phyloP scores from a whole-genome alignment of 129 eudicot genomes.

The Tagetes patula region DNA sequence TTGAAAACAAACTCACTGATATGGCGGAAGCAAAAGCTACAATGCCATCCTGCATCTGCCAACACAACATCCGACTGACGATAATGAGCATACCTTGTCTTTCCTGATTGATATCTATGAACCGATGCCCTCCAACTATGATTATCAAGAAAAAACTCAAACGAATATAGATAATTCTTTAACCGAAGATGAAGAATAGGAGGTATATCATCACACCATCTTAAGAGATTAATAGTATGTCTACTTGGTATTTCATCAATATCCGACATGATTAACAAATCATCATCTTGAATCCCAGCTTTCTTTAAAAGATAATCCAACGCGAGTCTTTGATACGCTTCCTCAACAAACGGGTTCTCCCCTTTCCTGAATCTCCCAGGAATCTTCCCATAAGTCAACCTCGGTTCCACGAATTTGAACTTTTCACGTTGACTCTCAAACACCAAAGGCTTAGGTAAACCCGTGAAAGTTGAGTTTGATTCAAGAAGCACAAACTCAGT shows the following conservation, averaged over 20 bases:
- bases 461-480: constrained; percentile 85
- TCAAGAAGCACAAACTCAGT: constrained; percentile 88
- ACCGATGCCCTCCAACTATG: constrained; percentile 88
- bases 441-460: constrained; percentile 65
- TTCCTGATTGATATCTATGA: constrained; percentile 69
- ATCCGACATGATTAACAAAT: constrained; percentile 12
- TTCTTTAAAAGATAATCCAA: constrained; percentile 65
- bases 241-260: constrained; percentile 8
- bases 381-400: constrained; percentile 71
- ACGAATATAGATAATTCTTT: constrained; percentile 13
- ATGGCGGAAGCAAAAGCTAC: constrained; percentile 83
- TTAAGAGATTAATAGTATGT: constrained; percentile 10
- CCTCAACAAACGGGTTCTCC: constrained; percentile 89
- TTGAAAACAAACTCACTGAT: constrained; percentile 81
- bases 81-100: constrained; percentile 76
- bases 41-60: constrained; percentile 98
- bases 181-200: constrained; percentile 8
- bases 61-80: constrained; percentile 73
- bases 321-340: constrained; percentile 83
- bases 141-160: constrained; percentile 44
- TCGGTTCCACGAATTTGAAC: constrained; percentile 65
- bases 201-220: constrained; percentile 13
- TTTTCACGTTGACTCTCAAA: constrained; percentile 54
- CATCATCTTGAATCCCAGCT: constrained; percentile 84
- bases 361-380: constrained; percentile 67